Evolutionary conservation across 441 rosid genomes (phyloP), one percentile per base, ranked within the genome.

Genomic region (Eruca vesicaria): DNA sequence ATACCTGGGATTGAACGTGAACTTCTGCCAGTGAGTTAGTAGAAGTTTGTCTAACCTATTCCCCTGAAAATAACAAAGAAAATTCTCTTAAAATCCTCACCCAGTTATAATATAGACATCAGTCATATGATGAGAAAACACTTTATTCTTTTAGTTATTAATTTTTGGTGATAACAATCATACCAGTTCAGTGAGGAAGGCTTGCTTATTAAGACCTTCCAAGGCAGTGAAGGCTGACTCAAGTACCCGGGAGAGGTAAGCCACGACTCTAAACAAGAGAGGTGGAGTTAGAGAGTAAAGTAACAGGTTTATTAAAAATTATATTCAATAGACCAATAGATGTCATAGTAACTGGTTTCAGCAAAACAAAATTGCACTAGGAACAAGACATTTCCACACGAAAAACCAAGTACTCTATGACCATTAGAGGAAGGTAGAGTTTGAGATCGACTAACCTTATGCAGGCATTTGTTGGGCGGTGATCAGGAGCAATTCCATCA

Each of bases 201-300:
- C 98, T 88, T 92, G 99, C 81, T 96, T 96, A 88, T 94, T 96
- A 81, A 89, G 97, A 79, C 98, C 98, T 77, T 96, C 99, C 59
- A 94, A 82, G 29, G 96, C 97, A 61, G 97, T 96, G 85, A 94
- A 96, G 77, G 99, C 95, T 64, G 97, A 82, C 83, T 96, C 98
- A 72, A 96, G 97, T 77, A 96, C 97, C 63, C 98, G 98, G 72
- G 98, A 88, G 83, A 96, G 96, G 77, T 96, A 96, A 31, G 97
- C 98, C 82, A 96, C 99, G 62, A 89, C 98, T 82, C 98, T 92
- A 71, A 62, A 16, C 68, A 79, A 80, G 66, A 69, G 71, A 71
- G 3, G 77, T 38, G 73, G 50, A 31, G 55, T 62, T 68, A 70
- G 26, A 73, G 38, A 29, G 53, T 41, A 67, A 38, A 60, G 65